Evolutionary conservation across 495 filamentous ascomycete genomes (phyloP).

Genomic region (Trichoderma gamsii): DNA sequence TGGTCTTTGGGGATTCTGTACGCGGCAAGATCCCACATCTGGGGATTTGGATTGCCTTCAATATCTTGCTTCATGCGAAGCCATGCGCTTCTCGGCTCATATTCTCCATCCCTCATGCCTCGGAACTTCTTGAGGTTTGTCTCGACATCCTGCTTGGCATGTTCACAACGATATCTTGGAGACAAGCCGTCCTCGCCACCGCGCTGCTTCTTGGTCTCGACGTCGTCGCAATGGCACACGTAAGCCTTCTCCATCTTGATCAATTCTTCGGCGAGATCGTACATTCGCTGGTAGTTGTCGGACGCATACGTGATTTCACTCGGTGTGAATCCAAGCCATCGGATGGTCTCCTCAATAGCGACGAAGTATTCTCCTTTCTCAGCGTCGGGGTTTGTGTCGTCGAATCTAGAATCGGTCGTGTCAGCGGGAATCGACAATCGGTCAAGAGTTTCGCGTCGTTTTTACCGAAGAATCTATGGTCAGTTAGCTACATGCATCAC

Average conservation of each 20-base stretch:
- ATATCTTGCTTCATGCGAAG: slow-evolving; percentile 86
- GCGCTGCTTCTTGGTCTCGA: slow-evolving; percentile 76
- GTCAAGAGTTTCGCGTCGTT: background rate
- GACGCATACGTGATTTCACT: slow-evolving; percentile 67
- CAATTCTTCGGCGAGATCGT: slow-evolving; percentile 81
- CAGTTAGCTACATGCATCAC: background rate
- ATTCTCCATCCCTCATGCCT: slow-evolving; percentile 86
- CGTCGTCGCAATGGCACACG: slow-evolving; percentile 53
- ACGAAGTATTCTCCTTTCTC: slow-evolving; percentile 75
- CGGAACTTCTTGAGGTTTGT: slow-evolving; percentile 78
- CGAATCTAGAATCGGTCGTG: slow-evolving; percentile 58
- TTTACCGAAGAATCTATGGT: slow-evolving; percentile 2
- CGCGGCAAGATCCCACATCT: slow-evolving; percentile 72
- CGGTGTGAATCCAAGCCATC: slow-evolving; percentile 79
- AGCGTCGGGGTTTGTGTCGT: slow-evolving; percentile 80
- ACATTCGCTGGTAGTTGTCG: slow-evolving; percentile 82
- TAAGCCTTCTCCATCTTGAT: slow-evolving; percentile 72
- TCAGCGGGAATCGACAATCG: background rate
- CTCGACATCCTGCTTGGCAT: slow-evolving; percentile 67
- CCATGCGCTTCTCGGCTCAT: slow-evolving; percentile 79
- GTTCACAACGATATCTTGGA: slow-evolving; percentile 68
- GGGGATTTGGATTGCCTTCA: slow-evolving; percentile 50
- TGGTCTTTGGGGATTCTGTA: slow-evolving; percentile 63
- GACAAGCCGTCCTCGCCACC: slow-evolving; percentile 65
- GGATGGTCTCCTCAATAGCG: slow-evolving; percentile 70